Evolutionary conservation across 176 grass and related monocot species (phyloP).

Genomic region (Oryza meridionalis): DNA sequence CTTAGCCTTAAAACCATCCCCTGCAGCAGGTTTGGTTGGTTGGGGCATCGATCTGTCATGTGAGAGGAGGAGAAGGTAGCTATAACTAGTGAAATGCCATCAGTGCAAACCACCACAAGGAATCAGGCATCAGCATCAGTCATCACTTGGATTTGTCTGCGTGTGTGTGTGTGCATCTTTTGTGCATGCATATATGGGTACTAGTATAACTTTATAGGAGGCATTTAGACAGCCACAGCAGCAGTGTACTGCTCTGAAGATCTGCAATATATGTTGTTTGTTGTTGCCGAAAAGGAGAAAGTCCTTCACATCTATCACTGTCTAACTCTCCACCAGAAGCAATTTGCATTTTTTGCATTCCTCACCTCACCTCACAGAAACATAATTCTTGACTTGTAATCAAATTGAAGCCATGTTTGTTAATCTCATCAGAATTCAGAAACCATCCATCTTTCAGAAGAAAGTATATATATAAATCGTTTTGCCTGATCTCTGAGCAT

Average conservation of each 20-base stretch:
- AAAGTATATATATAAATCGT: background rate
- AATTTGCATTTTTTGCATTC: background rate
- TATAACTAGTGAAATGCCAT: constrained; percentile 29
- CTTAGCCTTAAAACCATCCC: constrained; percentile 2
- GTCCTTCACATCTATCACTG: no score
- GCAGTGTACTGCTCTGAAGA: background rate
- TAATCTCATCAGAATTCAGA: background rate
- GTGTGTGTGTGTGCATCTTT: constrained; percentile 9
- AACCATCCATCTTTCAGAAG: background rate
- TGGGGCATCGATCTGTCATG: constrained; percentile 30
- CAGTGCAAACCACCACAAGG: constrained; percentile 40
- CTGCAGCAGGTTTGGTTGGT: constrained; percentile 24
- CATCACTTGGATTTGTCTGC: constrained; percentile 42
- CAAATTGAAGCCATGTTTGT: constrained; percentile 9
- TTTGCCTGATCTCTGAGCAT: background rate
- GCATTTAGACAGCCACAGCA: background rate
- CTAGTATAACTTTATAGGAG: constrained; percentile 7
- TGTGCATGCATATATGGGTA: constrained; percentile 10
- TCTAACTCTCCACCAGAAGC: no score
- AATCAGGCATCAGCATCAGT: constrained; percentile 49
- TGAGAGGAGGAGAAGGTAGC: constrained; percentile 19
- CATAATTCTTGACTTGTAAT: constrained; percentile 20
- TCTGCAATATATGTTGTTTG: constrained; percentile 31
- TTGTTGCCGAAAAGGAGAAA: no score
- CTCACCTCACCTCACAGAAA: constrained; percentile 31